Evolutionary conservation across 1,284 basidiomycete species (phyloP).

Genomic region (Apiotrichum gracile): DNA sequence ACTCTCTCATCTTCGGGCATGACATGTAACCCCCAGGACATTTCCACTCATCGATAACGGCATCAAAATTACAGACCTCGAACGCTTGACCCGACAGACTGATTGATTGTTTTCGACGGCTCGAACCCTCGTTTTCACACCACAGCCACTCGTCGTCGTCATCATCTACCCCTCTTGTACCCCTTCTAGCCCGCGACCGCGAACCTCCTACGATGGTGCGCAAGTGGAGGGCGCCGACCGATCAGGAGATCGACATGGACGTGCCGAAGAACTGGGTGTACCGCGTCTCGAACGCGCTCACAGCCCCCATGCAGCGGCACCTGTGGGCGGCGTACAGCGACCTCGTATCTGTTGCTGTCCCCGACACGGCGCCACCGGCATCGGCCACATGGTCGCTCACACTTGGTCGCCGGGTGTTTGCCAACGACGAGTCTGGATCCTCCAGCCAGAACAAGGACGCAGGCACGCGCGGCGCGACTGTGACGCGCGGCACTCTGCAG

Average conservation of each 20-base stretch:
- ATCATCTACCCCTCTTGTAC: too few species aligned
- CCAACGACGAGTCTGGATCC: background rate
- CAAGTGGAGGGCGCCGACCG: background rate
- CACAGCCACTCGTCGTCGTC: too few species aligned
- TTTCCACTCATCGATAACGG: too few species aligned
- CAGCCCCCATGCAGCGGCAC: background rate
- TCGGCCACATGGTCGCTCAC: background rate
- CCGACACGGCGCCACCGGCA: background rate
- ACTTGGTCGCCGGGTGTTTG: background rate
- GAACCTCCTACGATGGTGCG: background rate
- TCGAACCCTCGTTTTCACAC: too few species aligned
- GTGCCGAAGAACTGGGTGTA: background rate
- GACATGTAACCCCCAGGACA: too few species aligned
- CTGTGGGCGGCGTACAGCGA: slow-evolving; percentile 1
- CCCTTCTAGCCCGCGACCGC: background rate
- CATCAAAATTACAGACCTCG: too few species aligned
- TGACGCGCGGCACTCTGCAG: background rate
- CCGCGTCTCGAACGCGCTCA: background rate
- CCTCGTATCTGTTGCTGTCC: background rate
- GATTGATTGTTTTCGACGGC: too few species aligned
- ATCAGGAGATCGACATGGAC: background rate
- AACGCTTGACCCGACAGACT: too few species aligned
- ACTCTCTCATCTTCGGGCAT: too few species aligned
- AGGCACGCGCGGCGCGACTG: background rate
- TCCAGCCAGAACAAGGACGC: background rate